A percentile compares a stretch with the other conserved stretches of the same genome.
These are phyloP conservation scores for Vitellaria paradoxa DNA, from an alignment of 179 eudicot genomes.

Conservation along the genomic window DNA sequence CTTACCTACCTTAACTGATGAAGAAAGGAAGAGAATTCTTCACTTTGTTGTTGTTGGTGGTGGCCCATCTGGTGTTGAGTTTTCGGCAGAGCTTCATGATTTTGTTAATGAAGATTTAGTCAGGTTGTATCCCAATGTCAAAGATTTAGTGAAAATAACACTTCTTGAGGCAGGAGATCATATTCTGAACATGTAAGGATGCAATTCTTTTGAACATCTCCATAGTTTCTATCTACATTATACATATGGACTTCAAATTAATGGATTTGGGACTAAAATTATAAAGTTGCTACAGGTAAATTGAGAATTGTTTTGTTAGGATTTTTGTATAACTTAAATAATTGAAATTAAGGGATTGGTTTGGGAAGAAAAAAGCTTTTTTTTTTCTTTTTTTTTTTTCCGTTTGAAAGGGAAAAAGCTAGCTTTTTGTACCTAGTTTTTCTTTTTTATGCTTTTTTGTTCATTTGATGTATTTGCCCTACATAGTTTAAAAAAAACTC, in stretches of 20 bases:
- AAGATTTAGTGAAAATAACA: constrained; percentile 76
- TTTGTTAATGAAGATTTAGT: constrained; percentile 76
- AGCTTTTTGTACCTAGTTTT: too few relatives aligned
- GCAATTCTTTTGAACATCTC: neutral
- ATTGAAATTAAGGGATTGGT: neutral
- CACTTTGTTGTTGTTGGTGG: constrained; percentile 95
- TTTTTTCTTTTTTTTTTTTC: too few relatives aligned
- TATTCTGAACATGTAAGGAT: constrained; percentile 79
- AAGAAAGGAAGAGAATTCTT: constrained; percentile 72
- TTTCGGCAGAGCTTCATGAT: constrained; percentile 96
- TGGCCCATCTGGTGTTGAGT: constrained; percentile 96
- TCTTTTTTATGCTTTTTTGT: too few relatives aligned
- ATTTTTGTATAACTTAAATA: too few relatives aligned
- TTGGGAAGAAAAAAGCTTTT: neutral
- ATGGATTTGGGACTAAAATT: too few relatives aligned
- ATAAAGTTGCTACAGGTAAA: too few relatives aligned
- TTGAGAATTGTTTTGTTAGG: too few relatives aligned
- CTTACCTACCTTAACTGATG: constrained; percentile 72
- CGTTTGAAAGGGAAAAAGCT: too few relatives aligned
- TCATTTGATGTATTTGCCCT: too few relatives aligned
- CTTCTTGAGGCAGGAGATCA: constrained; percentile 93
- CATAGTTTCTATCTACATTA: neutral
- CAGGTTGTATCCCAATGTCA: constrained; percentile 67
- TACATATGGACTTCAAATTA: neutral
- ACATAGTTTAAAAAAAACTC: too few relatives aligned